Conservation (phyloP, 1,284 basidiomycete species). For the Austroboletus novae-zelandiae region DNA sequence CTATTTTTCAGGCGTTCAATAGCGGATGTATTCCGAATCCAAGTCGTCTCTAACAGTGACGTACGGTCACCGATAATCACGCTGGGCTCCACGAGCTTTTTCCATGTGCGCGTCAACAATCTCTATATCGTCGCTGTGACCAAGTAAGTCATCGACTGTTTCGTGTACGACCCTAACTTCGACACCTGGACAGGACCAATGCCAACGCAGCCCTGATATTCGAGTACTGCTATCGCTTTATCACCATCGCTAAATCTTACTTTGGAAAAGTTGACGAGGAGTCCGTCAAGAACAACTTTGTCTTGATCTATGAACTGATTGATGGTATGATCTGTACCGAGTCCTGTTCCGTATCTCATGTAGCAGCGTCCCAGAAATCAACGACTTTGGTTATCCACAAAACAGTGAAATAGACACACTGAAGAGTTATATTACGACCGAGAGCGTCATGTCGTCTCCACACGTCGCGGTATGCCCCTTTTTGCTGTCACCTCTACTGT, state of each 20-base stretch:
- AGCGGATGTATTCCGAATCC: conserved; percentile 95
- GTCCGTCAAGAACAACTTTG: conserved; percentile 98
- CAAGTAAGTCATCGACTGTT: conserved; percentile 57
- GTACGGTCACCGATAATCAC: conserved; percentile 97
- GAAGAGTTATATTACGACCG: conserved; percentile 97
- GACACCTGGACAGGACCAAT: conserved; percentile 68
- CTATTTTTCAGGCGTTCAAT: conserved; percentile 77
- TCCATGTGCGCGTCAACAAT: conserved; percentile 94
- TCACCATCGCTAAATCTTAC: conserved; percentile 90
- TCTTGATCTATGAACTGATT: conserved; percentile 92
- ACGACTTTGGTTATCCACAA: conserved; percentile 99
- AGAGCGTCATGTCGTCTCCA: conserved; percentile 86
- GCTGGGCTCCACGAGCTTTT: conserved; percentile 95
- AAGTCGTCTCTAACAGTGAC: conserved; percentile 97
- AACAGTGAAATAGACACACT: conserved; percentile 98
- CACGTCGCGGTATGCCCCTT: conserved; percentile 64
- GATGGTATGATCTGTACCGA: conserved; percentile 62
- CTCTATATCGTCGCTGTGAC: conserved; percentile 94
- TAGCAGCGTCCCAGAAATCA: conserved; percentile 68
- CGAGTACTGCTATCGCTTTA: conserved; percentile 96
- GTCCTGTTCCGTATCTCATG: background rate
- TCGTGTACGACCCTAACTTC: background rate
- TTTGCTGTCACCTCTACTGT: background rate
- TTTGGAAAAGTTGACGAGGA: conserved; percentile 99
- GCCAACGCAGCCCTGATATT: conserved; percentile 98